phyloP scores from a whole-genome alignment of 139 green algal species.

The Trebouxia sp. region DNA sequence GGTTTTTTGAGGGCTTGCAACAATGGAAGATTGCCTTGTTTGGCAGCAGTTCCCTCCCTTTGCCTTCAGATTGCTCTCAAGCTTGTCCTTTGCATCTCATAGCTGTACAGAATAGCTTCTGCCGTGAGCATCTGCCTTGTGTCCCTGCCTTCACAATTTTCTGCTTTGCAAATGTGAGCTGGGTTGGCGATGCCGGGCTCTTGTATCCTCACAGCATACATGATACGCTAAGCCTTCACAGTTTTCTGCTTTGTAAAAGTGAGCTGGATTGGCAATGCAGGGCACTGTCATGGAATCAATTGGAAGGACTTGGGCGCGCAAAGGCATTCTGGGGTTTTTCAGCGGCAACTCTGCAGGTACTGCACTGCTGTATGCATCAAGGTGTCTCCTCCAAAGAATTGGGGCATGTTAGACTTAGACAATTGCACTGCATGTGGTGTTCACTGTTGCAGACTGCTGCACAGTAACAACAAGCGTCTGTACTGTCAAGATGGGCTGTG shows the following conservation, averaged over 20 bases:
- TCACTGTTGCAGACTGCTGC: too few relatives aligned
- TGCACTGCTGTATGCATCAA: not conserved
- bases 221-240: too few relatives aligned
- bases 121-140: too few relatives aligned
- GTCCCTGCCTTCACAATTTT: not conserved
- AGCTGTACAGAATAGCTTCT: not conserved
- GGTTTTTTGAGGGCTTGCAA: not conserved
- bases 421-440: too few relatives aligned
- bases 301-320: not conserved
- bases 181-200: too few relatives aligned
- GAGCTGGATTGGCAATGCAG: not conserved
- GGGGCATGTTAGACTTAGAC: too few relatives aligned
- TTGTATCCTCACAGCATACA: too few relatives aligned
- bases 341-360: conserved; percentile 39
- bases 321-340: conserved; percentile 35
- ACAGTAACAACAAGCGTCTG: too few relatives aligned
- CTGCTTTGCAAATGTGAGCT: too few relatives aligned
- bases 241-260: too few relatives aligned
- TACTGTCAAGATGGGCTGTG: too few relatives aligned
- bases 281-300: conserved; percentile 21
- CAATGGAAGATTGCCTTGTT: not conserved
- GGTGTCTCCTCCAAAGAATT: too few relatives aligned
- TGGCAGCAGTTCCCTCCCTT: not conserved
- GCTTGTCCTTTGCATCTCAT: not conserved
- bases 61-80: not conserved